Evolutionary conservation across 495 filamentous ascomycete species (phyloP).

Genomic region (Penicillium flavigenum): DNA sequence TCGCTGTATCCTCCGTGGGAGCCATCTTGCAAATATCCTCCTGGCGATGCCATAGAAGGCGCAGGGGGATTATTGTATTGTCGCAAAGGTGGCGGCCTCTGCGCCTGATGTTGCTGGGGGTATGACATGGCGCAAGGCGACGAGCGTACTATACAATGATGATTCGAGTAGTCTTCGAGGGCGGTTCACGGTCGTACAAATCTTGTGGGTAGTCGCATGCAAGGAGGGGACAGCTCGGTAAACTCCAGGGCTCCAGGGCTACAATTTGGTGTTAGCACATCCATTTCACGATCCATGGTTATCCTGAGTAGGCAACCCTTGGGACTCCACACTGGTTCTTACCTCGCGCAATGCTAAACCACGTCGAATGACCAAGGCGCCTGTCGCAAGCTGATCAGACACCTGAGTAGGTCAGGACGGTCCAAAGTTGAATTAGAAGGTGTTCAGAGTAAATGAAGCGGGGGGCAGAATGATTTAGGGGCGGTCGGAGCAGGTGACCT

Average conservation of each 20-base stretch:
- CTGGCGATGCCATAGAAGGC: constrained; percentile 31
- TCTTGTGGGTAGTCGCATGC: constrained; percentile 18
- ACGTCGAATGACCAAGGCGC: neutral
- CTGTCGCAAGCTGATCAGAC: neutral
- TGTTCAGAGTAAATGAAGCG: constrained; percentile 3
- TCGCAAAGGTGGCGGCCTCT: constrained; percentile 51
- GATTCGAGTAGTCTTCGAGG: constrained; percentile 1
- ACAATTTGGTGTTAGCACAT: neutral
- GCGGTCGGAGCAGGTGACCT: constrained; percentile 13
- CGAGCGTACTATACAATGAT: constrained; percentile 2
- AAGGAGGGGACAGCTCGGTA: constrained; percentile 17
- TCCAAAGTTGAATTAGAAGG: neutral
- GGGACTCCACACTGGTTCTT: neutral
- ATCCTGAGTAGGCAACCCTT: neutral
- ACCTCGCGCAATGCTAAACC: neutral
- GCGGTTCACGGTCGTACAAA: constrained; percentile 3
- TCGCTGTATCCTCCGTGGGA: constrained; percentile 44
- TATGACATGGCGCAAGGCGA: constrained; percentile 35
- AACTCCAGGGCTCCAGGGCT: constrained; percentile 1
- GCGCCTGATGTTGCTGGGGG: constrained; percentile 26
- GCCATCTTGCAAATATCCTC: constrained; percentile 50
- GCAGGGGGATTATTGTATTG: constrained; percentile 48
- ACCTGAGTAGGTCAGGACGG: neutral
- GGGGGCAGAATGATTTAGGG: constrained; percentile 13
- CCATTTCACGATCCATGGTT: neutral